A percentile compares a stretch with the other conserved stretches of the same genome.
These are phyloP conservation scores for Penicillium simplicissimum DNA, from an alignment of 495 filamentous ascomycete species.

Conservation along the genomic window DNA sequence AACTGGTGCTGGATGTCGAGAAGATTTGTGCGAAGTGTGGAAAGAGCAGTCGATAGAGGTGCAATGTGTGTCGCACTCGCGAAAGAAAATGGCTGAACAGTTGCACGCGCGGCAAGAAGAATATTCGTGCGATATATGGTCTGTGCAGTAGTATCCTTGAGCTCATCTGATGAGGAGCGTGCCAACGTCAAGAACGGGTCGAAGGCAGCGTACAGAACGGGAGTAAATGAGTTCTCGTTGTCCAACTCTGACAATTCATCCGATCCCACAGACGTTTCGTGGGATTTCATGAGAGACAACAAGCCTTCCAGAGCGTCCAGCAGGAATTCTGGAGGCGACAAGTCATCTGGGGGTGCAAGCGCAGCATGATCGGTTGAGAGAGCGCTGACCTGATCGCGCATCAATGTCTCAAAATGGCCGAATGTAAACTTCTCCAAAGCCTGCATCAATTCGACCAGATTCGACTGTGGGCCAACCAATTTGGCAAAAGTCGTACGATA, in stretches of 20 bases:
- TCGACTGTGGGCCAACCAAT: conserved; percentile 69
- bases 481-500: conserved; percentile 83
- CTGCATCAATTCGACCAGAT: conserved; percentile 67
- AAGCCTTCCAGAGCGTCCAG: conserved; percentile 76
- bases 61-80: conserved; percentile 42
- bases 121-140: conserved; percentile 86
- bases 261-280: conserved; percentile 73
- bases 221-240: conserved; percentile 57
- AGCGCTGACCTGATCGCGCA: conserved; percentile 72
- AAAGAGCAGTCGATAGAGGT: conserved; percentile 39
- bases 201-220: conserved; percentile 78
- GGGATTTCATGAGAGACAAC: conserved; percentile 72
- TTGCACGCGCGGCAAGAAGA: conserved; percentile 55
- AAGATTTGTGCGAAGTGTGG: conserved; percentile 42
- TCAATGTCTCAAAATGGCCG: conserved; percentile 75
- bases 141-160: conserved; percentile 54
- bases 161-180: conserved; percentile 63
- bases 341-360: conserved; percentile 50
- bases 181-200: conserved; percentile 82
- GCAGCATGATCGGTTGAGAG: conserved; percentile 71
- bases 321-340: conserved; percentile 82
- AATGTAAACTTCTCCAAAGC: conserved; percentile 75
- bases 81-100: conserved; percentile 45
- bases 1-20: conserved; percentile 54
- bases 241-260: conserved; percentile 51